Evolutionary conservation across 1,284 basidiomycete species (phyloP).

Genomic region (Farysia itapuensis): DNA sequence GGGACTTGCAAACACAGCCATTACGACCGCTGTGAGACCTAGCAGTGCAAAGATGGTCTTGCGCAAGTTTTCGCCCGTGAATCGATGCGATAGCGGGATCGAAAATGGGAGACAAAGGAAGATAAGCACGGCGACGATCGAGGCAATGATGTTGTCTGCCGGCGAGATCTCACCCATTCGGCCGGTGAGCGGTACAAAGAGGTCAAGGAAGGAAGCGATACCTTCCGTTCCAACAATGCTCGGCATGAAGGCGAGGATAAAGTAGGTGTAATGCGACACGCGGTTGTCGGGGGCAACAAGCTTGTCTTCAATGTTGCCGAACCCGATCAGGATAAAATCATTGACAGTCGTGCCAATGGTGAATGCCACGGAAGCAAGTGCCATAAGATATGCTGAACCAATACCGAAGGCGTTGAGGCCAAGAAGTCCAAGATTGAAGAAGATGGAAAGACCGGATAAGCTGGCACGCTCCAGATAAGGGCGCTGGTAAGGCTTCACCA

Average conservation of each 20-base stretch:
- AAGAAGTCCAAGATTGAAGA: constrained; percentile 42
- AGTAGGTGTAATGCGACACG: constrained; percentile 46
- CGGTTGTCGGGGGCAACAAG: constrained; percentile 42
- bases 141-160: constrained; percentile 84
- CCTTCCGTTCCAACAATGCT: constrained; percentile 73
- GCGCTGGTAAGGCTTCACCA: constrained; percentile 61
- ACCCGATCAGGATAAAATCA: constrained; percentile 50
- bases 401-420: constrained; percentile 67
- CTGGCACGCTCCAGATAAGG: constrained; percentile 55
- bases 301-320: constrained; percentile 36
- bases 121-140: constrained; percentile 63
- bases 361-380: constrained; percentile 67
- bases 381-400: constrained; percentile 72
- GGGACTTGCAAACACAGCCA: constrained; percentile 67
- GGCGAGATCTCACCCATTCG: constrained; percentile 62
- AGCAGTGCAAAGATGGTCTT: constrained; percentile 65
- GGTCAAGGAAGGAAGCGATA: constrained; percentile 71
- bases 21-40: constrained; percentile 63
- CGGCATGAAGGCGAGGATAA: constrained; percentile 63
- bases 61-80: constrained; percentile 61
- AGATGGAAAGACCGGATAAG: constrained; percentile 34
- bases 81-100: constrained; percentile 72
- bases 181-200: constrained; percentile 86
- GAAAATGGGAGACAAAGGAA: constrained; percentile 68
- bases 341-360: constrained; percentile 43